These are phyloP conservation scores for Aspergillus coremiiformis DNA, from an alignment of 495 filamentous ascomycete genomes.

Conservation along the genomic window DNA sequence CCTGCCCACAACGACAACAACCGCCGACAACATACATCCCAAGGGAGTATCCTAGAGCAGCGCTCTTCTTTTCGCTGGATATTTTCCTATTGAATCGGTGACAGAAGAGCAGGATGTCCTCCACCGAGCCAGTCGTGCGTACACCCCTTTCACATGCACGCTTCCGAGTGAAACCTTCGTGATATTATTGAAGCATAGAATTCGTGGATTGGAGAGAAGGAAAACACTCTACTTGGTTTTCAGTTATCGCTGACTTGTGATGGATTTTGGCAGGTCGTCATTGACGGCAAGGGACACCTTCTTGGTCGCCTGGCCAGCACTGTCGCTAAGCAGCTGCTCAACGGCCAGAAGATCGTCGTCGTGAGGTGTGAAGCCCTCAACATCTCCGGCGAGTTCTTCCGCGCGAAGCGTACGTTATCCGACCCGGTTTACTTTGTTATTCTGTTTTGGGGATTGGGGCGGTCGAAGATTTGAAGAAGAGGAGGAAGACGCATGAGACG, in stretches of 20 bases:
- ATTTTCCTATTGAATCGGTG: constrained; percentile 37
- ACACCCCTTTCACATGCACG: constrained; percentile 12
- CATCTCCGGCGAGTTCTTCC: constrained; percentile 99
- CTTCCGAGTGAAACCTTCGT: constrained; percentile 1
- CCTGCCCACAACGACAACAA: constrained; percentile 44
- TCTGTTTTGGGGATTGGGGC: background rate
- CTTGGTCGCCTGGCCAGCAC: constrained; percentile 97
- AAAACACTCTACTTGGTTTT: background rate
- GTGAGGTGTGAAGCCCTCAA: constrained; percentile 98
- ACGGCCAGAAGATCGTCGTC: constrained; percentile 98
- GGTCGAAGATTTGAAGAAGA: background rate
- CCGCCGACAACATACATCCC: constrained; percentile 43
- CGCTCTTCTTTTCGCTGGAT: constrained; percentile 32
- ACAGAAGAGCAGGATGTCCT: constrained; percentile 78
- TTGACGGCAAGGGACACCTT: constrained; percentile 99
- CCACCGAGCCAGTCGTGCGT: constrained; percentile 95
- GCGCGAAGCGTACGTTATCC: constrained; percentile 88
- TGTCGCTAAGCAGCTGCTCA: constrained; percentile 98
- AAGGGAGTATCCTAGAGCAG: constrained; percentile 35
- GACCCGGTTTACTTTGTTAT: constrained; percentile 12
- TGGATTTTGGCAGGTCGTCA: constrained; percentile 63
- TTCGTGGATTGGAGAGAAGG: background rate
- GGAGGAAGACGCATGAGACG: background rate
- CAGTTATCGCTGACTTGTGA: constrained; percentile 25
- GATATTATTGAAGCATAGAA: constrained; percentile 8